Evolutionary conservation across 192 early-diverging fungal genomes (phyloP), one percentile per base, ranked within the genome.

Genomic region (Physocladia obscura): DNA sequence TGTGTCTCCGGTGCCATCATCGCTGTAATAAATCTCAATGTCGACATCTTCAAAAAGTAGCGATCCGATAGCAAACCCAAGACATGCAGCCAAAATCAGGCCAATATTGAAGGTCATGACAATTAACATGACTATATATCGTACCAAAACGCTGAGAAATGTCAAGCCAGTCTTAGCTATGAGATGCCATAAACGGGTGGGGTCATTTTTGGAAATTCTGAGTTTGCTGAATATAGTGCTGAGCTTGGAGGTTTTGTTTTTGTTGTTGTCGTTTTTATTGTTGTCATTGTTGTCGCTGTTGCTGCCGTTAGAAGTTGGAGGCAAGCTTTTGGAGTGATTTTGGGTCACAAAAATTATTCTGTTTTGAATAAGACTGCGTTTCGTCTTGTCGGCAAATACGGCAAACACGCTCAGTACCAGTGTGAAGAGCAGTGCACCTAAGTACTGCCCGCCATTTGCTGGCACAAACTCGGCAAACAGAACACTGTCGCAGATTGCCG

Each of bases 381-480:
- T 17, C 4, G 11, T 6, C 17, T 8, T 6, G 13, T 58, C 57
- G 11, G 22, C 29, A 5, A 3, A 17, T 5, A 35, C 34, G 29
- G 57, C 26, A 6, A 36, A 17, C 4, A 36, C 6, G 22, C 27
- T 8, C 24, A 58, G 6, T 34, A 35, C 26, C 6, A 32, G 27
- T 22, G 57, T 58, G n/a, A 36, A 34, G 4, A 26, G 4, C 4
- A 58, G 57, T 61, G 84, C 87, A 2, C 58, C 34, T 26, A 22
- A 37, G 26, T 34, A 31, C n/a, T 44, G 56, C 26, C 65, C 60
- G 32, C 80, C 75, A 75, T 75, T 80, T 30, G 26, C 13, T 8
- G 57, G 57, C 29, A 13, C 11, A 11, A 58, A 35, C 4, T 22
- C 34, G 24, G 26, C 13, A 36, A 58, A 58, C 57, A 58, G 57